phyloP scores from a whole-genome alignment of 495 filamentous ascomycete genomes.

The Chaetomium tenue region DNA sequence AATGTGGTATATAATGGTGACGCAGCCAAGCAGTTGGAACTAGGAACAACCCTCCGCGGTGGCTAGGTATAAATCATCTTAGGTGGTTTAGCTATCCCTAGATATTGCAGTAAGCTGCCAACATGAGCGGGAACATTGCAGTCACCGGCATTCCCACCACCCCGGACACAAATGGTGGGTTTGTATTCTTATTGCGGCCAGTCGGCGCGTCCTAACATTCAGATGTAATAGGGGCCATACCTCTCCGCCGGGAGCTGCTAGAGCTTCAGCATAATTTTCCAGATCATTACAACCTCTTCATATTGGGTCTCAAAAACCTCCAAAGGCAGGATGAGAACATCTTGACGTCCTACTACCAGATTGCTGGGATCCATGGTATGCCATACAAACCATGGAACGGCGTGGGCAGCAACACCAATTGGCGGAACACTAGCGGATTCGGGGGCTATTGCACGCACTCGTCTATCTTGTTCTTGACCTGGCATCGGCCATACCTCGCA shows the following conservation, averaged over 20 bases:
- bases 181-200: neutral
- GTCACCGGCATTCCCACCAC: slow-evolving; percentile 34
- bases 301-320: slow-evolving; percentile 32
- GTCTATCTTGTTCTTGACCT: slow-evolving; percentile 63
- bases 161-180: slow-evolving; percentile 18
- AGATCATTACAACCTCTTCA: slow-evolving; percentile 36
- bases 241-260: slow-evolving; percentile 33
- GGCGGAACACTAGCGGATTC: slow-evolving; percentile 34
- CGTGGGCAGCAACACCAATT: slow-evolving; percentile 28
- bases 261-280: slow-evolving; percentile 35
- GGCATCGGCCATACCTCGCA: slow-evolving; percentile 68
- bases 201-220: neutral
- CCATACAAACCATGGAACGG: slow-evolving; percentile 47
- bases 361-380: slow-evolving; percentile 48
- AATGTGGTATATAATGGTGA: too few relatives aligned
- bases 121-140: slow-evolving; percentile 31
- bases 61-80: too few relatives aligned
- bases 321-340: slow-evolving; percentile 25
- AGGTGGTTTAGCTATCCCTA: too few relatives aligned
- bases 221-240: slow-evolving; percentile 25
- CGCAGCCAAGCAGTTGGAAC: too few relatives aligned
- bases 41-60: too few relatives aligned
- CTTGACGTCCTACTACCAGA: slow-evolving; percentile 39
- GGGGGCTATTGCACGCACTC: slow-evolving; percentile 64
- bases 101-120: neutral